Evolutionary conservation across 2,329 filamentous ascomycete species (phyloP), one percentile per base, ranked within the genome.

Genomic region (Pseudogymnoascus sp.): DNA sequence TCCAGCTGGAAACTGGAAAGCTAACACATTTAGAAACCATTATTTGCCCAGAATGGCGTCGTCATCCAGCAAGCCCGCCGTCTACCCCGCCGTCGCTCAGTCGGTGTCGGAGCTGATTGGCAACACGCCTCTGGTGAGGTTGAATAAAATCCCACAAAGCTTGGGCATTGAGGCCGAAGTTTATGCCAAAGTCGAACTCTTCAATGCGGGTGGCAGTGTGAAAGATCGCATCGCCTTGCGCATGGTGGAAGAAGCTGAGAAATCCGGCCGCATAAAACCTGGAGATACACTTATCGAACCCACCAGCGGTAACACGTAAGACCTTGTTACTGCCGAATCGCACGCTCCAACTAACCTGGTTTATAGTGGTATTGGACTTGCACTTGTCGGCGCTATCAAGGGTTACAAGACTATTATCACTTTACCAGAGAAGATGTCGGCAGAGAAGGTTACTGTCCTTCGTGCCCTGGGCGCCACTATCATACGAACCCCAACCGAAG

Each of bases 321-420:
- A 72, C 59, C 77, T 74, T 43, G n/a, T 19, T 11, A 31, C 26
- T 56, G n/a, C n/a, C 2, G 8, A 12, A 19, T 41, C 22, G 38
- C 26, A 24, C 56, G 56, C 22, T 50, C 11, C 43, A 59, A 24
- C 22, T 56, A 19, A 56, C 26, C 2, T 56, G n/a, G 7, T 41
- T 26, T 7, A 46, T 61, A 84, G 78, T 66, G 95, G 95, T 68
- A 99, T 99, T 68, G 95, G 95, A 22, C 83, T 99, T 41, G 95
- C 95, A 28, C 86, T 99, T 35, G 93, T 98, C 16, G 93, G 86
- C 64, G 95, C 95, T 14, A 90, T 99, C 72, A 98, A 97, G 81
- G 93, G 93, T 68, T 99, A 98, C 83, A 93, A 93, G 78, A 96
- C 93, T 41, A 98, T 99, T 78, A 99, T 99, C 76, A 99, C 95